These are phyloP conservation scores for Orbilia brochopaga DNA, from an alignment of 2,329 filamentous ascomycete genomes.

Conservation along the genomic window DNA sequence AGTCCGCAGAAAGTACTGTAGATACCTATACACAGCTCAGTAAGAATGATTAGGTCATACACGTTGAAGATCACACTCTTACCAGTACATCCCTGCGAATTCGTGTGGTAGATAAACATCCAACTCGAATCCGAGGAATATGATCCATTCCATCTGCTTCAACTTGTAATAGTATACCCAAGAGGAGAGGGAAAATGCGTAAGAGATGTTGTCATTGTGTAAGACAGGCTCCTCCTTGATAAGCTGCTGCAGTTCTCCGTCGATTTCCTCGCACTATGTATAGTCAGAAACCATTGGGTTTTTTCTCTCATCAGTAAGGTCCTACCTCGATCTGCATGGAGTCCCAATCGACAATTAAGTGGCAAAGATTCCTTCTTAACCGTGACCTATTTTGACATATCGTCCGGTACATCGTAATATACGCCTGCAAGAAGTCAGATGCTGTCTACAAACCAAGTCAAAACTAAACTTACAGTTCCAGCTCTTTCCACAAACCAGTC, in stretches of 20 bases:
- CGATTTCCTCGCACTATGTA: conserved; percentile 69
- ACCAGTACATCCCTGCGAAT: conserved; percentile 84
- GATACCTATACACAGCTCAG: conserved; percentile 87
- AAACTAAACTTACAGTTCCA: conserved; percentile 58
- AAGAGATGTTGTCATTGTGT: conserved; percentile 65
- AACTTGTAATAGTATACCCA: conserved; percentile 93
- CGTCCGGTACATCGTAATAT: conserved; percentile 81
- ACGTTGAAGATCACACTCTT: conserved; percentile 66
- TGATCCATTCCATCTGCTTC: conserved; percentile 81
- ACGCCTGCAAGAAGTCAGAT: conserved; percentile 64
- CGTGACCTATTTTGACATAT: conserved; percentile 90
- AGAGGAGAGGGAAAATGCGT: conserved; percentile 76
- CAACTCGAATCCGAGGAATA: conserved; percentile 93
- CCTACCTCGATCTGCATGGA: conserved; percentile 76
- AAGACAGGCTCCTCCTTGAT: conserved; percentile 68
- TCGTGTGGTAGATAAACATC: conserved; percentile 88
- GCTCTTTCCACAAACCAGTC: conserved; percentile 69
- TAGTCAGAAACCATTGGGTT: conserved; percentile 9
- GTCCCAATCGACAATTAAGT: conserved; percentile 83
- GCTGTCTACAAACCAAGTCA: neutral
- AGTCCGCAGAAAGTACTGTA: conserved; percentile 74
- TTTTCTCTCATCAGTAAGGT: neutral
- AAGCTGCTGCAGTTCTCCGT: conserved; percentile 69
- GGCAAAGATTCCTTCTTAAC: conserved; percentile 84
- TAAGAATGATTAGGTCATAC: conserved; percentile 77